Conservation (phyloP, 768 basidiomycete genomes). For the Leccinellum luteum region DNA sequence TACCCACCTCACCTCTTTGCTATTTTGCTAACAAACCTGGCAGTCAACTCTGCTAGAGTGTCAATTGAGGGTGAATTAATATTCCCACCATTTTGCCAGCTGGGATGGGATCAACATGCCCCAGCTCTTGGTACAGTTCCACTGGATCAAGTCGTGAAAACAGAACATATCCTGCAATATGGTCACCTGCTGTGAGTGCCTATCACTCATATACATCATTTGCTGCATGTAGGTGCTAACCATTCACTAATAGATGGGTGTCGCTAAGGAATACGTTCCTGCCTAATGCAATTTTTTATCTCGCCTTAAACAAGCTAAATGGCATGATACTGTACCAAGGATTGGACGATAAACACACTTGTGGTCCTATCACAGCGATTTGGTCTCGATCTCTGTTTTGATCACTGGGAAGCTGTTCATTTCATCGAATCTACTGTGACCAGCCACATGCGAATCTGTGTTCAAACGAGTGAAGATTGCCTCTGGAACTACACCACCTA, state of each 20-base stretch:
- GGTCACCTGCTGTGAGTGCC: not conserved
- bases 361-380: conserved; percentile 1
- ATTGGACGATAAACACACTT: not conserved
- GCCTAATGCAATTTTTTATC: not conserved
- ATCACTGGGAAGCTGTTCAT: not conserved
- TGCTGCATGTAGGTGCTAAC: not conserved
- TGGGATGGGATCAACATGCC: not conserved
- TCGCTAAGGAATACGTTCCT: not conserved
- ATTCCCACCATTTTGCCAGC: not conserved
- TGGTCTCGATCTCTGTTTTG: not conserved
- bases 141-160: not conserved
- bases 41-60: not conserved
- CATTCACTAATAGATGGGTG: not conserved
- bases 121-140: not conserved
- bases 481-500: not conserved
- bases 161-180: not conserved
- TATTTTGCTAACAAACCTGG: not conserved
- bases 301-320: not conserved
- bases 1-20: not conserved
- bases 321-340: not conserved
- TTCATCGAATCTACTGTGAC: not conserved
- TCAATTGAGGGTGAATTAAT: not conserved
- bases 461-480: not conserved
- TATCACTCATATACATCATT: too few species aligned
- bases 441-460: not conserved